Base-by-base conservation (phyloP, 148 eudicot genomes). In the Fallopia convolvulus region DNA sequence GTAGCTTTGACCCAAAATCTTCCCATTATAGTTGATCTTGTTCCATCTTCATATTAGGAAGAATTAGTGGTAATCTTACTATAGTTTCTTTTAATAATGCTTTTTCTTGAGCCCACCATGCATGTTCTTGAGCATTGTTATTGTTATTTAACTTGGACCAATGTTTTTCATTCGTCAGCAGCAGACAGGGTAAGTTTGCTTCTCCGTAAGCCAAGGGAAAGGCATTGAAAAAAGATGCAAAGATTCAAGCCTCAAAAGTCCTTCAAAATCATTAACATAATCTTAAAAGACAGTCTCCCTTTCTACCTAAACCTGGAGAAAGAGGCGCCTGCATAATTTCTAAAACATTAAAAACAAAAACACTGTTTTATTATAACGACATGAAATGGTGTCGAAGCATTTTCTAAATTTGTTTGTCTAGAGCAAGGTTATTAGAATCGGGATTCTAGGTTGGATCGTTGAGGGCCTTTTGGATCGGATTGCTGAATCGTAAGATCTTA, bases 211-310 rank as follows among this genome's bases (percentile, higher is more conserved):
- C 13, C 3, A 61, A 68, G 72, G 72, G 21, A 63, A 68, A 33
- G 72, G 21, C 72, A 2, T 68, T 68, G 46, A 36, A 39, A 66
- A 68, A 68, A 6, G 9, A 17, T 14, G 14, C 44, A 17, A 68
- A 15, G 44, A 39, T 14, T 65, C 33, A 10, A 8, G 71, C 15
- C 41, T 65, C 14, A 65, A 33, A 11, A 26, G 40, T 6, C 39
- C 44, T 68, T n/a, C 44, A 68, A 68, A 68, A 68, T 68, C 72
- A 68, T 61, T 68, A 36, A 14, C 72, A 66, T 66, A 66, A 33
- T 66, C 41, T 66, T 66, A 4, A 66, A 66, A 36, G 20, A 21
- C 17, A 21, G 42, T 17, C 42, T 5, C 46, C 15, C 6, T 7
- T 7, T 68, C 46, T 68, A 68, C 72, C 72, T 68, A 68, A 68